phyloP scores from a whole-genome alignment of 2,329 filamentous ascomycete genomes.

The Myrmaecium sp. region DNA sequence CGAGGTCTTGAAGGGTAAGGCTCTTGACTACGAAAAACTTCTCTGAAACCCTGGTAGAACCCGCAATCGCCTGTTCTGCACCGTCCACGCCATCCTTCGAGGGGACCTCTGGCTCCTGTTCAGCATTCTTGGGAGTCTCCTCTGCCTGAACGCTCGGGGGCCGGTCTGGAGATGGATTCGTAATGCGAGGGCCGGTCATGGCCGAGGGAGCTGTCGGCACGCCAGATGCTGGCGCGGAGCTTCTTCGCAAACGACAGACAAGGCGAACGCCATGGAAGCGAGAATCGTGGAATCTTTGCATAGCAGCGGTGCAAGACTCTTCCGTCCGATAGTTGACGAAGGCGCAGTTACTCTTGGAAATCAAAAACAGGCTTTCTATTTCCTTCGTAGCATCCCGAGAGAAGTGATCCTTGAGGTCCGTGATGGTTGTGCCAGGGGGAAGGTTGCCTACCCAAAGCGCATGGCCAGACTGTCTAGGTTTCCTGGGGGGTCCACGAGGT shows the following conservation, averaged over 20 bases:
- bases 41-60: conserved; percentile 37
- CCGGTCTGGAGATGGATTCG: conserved; percentile 11
- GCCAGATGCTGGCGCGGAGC: conserved; percentile 26
- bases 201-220: conserved; percentile 40
- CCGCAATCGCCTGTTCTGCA: conserved; percentile 6
- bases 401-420: conserved; percentile 80
- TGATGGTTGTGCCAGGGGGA: conserved; percentile 64
- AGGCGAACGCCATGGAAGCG: conserved; percentile 72
- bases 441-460: conserved; percentile 95
- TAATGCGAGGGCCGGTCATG: conserved; percentile 15
- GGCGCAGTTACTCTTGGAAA: conserved; percentile 92
- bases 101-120: background rate
- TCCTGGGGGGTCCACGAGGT: conserved; percentile 47
- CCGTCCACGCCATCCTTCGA: conserved; percentile 3
- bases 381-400: conserved; percentile 57
- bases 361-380: conserved; percentile 80
- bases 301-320: conserved; percentile 53
- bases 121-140: background rate
- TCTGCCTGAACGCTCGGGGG: conserved; percentile 5
- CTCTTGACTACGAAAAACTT: conserved; percentile 90
- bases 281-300: conserved; percentile 77
- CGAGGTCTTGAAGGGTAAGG: conserved; percentile 75
- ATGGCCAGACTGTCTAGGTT: conserved; percentile 57
- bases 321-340: conserved; percentile 92
- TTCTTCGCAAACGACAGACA: conserved; percentile 63